Base-by-base conservation (phyloP, 163 green algal genomes). In the Picocystis sp. region DNA sequence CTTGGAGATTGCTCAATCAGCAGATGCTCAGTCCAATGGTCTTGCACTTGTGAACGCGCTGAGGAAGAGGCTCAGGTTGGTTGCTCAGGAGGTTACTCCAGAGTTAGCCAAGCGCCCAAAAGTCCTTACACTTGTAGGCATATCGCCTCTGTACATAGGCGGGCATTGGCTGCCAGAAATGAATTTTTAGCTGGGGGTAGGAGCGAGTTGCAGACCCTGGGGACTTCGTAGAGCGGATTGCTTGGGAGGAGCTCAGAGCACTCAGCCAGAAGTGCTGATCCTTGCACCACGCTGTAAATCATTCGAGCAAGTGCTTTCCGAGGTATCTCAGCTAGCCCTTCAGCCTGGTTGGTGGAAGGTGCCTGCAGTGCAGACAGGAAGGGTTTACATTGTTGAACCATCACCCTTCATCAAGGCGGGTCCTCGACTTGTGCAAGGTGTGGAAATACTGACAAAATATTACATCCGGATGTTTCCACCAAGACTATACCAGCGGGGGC, bases 131-230 rank as follows among this genome's bases (percentile, higher is more conserved):
- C 57, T 67, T 41, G 71, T 80, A 43, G 67, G 71, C 1, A 47
- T 81, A 9, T 60, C 50, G 23, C 66, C 76, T 1, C 43, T 83
- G 13, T 59, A 75, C n/a, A 49, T 72, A 21, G 75, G 73, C 3
- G 87, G 87, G 15, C 70, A 76, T 58, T 95, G 86, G 86, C 60
- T 92, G 35, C 70, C 74, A 8, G 86, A 96, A 49, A 76, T 94
- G 74, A 92, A 51, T 43, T 65, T 47, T 58, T 94, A 42, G 83
- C 76, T 9, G 87, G 86, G 12, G 82, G 75, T 19, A n/a, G 43
- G 10, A 59, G 80, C 19, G 53, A 51, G 15, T 43, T 64, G 54
- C 63, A 63, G 23, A 77, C 50, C 66, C 69, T n/a, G 69, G 69
- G 35, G 47, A 34, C 35, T 43, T 52, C 22, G 62, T 56, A 25